Base-by-base conservation (phyloP, 2,329 filamentous ascomycete species). In the Exophiala dermatitidis region DNA sequence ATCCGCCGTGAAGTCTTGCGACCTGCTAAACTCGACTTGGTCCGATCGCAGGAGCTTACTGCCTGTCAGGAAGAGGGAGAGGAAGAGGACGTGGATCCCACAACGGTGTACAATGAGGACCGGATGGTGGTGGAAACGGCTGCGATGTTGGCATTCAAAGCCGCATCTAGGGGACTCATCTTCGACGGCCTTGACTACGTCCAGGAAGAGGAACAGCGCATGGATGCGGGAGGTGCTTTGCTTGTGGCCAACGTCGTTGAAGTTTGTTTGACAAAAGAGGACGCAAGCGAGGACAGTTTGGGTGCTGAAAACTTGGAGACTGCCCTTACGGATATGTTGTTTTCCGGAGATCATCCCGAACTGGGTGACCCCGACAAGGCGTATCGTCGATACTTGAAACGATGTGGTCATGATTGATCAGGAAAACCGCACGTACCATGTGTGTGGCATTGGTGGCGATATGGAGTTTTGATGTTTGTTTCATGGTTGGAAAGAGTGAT, bases 1-100 rank as follows among this genome's bases (percentile, higher is more conserved):
- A 40, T 58, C 40, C 52, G 52, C 19, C 50, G 50, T n/a, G 52
- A 58, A 43, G 52, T 55, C 9, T 3, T 44, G 28, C 56, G 56
- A 30, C 46, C 48, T n/a, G 31, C 12, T 34, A 26, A 50, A 26
- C 9, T 49, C 8, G 45, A 53, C 34, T 28, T 55, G 28, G 8
- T 42, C 33, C 31, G 9, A 4, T 37, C 52, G 10, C 52, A 52
- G 30, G 44, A 10, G 10, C 34, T 46, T 19, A 31, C 46, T 26
- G 36, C 42, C 32, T 33, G 36, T 3, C 48, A 52, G 19, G 19
- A 19, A 19, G 19, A 41, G 38, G 19, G 19, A 28, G 7, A 28
- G 10, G n/a, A 12, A 2, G 31, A 31, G 26, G 44, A 10, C 3
- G 4, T 40, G 7, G 36, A 53, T 37, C 19, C 28, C 28, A 19